These are phyloP conservation scores for Leccinum subgranulosum DNA, from an alignment of 768 basidiomycete species.

Conservation along the genomic window DNA sequence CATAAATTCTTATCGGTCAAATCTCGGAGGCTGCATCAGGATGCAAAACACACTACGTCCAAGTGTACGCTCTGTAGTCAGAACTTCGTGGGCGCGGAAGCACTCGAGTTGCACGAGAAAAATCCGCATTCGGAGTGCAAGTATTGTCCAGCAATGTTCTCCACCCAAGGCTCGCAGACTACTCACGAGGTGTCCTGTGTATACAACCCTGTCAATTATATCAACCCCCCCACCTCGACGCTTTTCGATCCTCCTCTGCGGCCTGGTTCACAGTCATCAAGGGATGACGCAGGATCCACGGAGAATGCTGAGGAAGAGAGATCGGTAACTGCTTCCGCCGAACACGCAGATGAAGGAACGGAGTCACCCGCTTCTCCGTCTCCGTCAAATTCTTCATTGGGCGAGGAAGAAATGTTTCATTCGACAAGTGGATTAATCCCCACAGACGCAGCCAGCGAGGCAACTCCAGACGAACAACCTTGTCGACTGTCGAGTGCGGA, in stretches of 20 bases:
- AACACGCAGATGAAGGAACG: not conserved
- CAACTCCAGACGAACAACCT: not conserved
- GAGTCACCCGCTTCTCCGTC: not conserved
- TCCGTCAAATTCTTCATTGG: conserved; percentile 3
- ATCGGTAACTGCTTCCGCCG: not conserved
- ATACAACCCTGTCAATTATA: conserved; percentile 1
- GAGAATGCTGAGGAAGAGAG: not conserved
- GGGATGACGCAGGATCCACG: not conserved
- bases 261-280: not conserved
- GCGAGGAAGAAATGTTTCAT: conserved; percentile 9
- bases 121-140: conserved; percentile 2
- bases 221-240: not conserved
- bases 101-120: not conserved
- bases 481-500: not conserved
- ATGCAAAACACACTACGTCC: not conserved
- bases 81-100: not conserved
- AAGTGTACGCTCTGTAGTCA: not conserved
- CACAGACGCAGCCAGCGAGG: not conserved
- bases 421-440: not conserved
- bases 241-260: not conserved
- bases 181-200: conserved; percentile 8
- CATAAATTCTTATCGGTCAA: conserved; percentile 1
- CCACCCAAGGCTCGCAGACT: not conserved
- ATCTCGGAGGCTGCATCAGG: conserved; percentile 11
- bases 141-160: not conserved